A percentile compares a stretch with the other conserved stretches of the same genome.
These are phyloP conservation scores for Pseudocercospora fuligena DNA, from an alignment of 2,329 filamentous ascomycete species.

Conservation along the genomic window DNA sequence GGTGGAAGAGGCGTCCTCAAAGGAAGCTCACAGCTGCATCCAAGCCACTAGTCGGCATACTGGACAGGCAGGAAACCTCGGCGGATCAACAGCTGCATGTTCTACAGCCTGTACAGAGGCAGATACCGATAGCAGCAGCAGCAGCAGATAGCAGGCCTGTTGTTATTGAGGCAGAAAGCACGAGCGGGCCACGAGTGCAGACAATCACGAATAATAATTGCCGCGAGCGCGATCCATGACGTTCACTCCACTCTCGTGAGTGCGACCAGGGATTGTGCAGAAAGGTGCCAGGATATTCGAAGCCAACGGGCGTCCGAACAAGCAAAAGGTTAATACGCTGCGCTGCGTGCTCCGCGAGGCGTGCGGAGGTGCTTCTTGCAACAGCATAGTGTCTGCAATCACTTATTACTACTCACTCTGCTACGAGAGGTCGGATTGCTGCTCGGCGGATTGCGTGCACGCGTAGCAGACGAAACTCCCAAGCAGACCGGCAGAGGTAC, in stretches of 20 bases:
- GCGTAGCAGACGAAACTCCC: no score
- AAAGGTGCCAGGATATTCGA: neutral
- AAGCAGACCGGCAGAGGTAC: no score
- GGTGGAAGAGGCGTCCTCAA: neutral
- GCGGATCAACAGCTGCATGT: neutral
- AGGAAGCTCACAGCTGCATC: constrained; percentile 3
- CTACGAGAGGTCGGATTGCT: no score
- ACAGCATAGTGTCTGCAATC: no score
- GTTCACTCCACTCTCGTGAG: neutral
- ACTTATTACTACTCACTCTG: no score
- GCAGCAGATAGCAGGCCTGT: neutral
- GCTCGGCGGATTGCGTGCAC: no score
- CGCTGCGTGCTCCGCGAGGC: no score
- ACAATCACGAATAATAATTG: neutral
- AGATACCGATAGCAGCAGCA: neutral
- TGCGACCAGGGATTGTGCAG: constrained; percentile 3
- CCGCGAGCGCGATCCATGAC: neutral
- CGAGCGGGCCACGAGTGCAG: no score
- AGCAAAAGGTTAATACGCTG: neutral
- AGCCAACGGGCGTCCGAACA: neutral
- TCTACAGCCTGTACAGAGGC: neutral
- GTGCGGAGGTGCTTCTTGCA: neutral
- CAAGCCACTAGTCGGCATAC: neutral
- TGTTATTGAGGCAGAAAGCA: no score
- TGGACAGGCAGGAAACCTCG: neutral